Base-by-base conservation (phyloP, 2,329 filamentous ascomycete species). In the Xylaria digitata region DNA sequence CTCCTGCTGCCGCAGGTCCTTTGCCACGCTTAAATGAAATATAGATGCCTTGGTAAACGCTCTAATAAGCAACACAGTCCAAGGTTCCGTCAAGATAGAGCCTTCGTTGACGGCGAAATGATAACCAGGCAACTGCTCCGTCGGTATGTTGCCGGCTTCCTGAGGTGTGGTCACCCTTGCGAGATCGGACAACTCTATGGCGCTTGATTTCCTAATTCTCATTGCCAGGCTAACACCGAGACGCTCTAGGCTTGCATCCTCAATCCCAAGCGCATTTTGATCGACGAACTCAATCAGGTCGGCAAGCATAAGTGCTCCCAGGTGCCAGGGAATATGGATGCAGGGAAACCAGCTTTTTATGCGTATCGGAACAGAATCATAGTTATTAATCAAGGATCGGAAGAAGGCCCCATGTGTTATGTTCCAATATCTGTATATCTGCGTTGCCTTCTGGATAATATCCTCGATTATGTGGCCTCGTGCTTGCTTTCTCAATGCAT, bases 281-380 rank as follows among this genome's bases (percentile, higher is more conserved):
- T 65, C 66, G 52, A 65, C 62, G n/a, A 52, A 55, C 21, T 68
- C 66, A 13, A 89, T 77, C 3, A 84, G 74, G 63, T 89, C 86
- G 40, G 85, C 84, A 4, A 89, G 76, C 26, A 88, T 78, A 48
- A 89, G 80, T 0, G 82, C 81, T 2, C 82, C 87, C 2, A 88
- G 82, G 68, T 88, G 84, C 83, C 86, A 89, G 69, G 89, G 87
- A 0, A 83, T 84, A 0, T 82, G 79, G 26, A 89, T 81, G 59
- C 86, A 84, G 15, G 87, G 81, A 66, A 87, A 88, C 87, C 87
- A 89, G 48, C 86, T 86, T 71, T 87, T 86, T 4, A 89, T 82
- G 15, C 84, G 84, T 11, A 82, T 72, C 1, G 86, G 85, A 0
- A 89, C 80, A 0, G 75, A 71, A 37, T 84, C 79, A 65, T 87